Evolutionary conservation across 768 basidiomycete genomes (phyloP), one percentile per base, ranked within the genome.

Genomic region (Lactifluus rugatus): DNA sequence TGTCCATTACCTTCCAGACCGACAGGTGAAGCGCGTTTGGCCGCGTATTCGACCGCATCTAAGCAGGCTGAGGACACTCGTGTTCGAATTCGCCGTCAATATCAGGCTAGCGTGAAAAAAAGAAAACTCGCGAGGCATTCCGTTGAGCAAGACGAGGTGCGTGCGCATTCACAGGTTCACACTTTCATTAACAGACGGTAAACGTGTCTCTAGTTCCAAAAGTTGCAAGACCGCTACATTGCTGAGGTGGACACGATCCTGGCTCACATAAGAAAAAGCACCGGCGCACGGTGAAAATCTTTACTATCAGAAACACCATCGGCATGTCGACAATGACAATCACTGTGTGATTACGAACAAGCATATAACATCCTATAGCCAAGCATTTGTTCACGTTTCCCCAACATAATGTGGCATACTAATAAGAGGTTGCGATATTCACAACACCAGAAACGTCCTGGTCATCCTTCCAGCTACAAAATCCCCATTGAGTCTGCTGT

Each of bases 21-120:
- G 0, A 93, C 90, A 0, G 79, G 90, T 5, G 89, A 91, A 45
- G 79, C 84, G 0, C 79, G 85, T 14, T 74, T 73, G 21, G 76
- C 78, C 1, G 70, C 88, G 13, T 78, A 80, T 52, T 73, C 76
- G 0, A 73, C 72, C 10, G 82, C 85, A 0, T 75, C 78, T 37
- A 81, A 81, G 25, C 79, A 83, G 66, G 82, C 87, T 1, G 90
- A 93, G 68, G 87, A 89, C 13, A 76, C 82, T 2, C 85, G 87
- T 10, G 77, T 83, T 16, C 87, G 88, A 61, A 76, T 92, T 19
- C 84, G 90, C 44, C 84, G 84, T 62, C 77, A 79, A n/a, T 83
- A 84, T 57, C 78, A 83, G 51, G 70, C 78, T 0, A 82, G 82
- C 64, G 55, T 87, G 32, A 90, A 89, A 68, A 81, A 79, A 49